Conservation (phyloP, 2,329 filamentous ascomycete genomes). For the Proliferodiscus dingleyae region DNA sequence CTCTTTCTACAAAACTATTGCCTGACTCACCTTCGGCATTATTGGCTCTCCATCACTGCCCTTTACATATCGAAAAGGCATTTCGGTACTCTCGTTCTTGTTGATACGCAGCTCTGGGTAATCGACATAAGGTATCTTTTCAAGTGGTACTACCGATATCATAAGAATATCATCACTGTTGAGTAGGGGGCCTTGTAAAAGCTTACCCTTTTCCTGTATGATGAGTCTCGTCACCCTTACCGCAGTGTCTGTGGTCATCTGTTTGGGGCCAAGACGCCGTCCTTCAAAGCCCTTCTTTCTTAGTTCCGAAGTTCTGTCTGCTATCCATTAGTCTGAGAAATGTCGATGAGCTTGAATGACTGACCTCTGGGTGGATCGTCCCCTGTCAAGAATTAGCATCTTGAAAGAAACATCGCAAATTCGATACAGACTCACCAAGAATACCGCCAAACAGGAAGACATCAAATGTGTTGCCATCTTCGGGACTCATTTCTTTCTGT, state of each 20-base stretch:
- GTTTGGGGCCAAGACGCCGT: constrained; percentile 80
- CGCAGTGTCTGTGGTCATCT: constrained; percentile 98
- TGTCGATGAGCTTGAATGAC: constrained; percentile 1
- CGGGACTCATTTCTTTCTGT: constrained; percentile 72
- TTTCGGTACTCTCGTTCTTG: constrained; percentile 88
- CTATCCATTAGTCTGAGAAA: constrained; percentile 7
- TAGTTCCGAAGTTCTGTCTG: constrained; percentile 92
- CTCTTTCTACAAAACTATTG: constrained; percentile 21
- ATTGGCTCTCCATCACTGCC: constrained; percentile 70
- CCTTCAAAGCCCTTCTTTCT: constrained; percentile 89
- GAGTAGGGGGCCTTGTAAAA: too few relatives aligned
- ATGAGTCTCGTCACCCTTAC: constrained; percentile 90
- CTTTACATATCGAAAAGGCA: constrained; percentile 96
- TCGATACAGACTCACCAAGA: constrained; percentile 56
- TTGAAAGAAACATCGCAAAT: not conserved
- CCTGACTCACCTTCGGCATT: constrained; percentile 73
- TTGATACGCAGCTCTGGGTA: constrained; percentile 86
- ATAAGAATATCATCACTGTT: too few relatives aligned
- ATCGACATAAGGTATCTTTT: constrained; percentile 77
- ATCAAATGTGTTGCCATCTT: constrained; percentile 78
- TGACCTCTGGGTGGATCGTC: constrained; percentile 90
- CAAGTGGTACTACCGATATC: constrained; percentile 60
- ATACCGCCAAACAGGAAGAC: constrained; percentile 96
- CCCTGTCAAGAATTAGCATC: constrained; percentile 46
- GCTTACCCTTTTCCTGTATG: constrained; percentile 73